These are phyloP conservation scores for Rhizopogon rudus DNA, from an alignment of 768 basidiomycete genomes.

Conservation along the genomic window DNA sequence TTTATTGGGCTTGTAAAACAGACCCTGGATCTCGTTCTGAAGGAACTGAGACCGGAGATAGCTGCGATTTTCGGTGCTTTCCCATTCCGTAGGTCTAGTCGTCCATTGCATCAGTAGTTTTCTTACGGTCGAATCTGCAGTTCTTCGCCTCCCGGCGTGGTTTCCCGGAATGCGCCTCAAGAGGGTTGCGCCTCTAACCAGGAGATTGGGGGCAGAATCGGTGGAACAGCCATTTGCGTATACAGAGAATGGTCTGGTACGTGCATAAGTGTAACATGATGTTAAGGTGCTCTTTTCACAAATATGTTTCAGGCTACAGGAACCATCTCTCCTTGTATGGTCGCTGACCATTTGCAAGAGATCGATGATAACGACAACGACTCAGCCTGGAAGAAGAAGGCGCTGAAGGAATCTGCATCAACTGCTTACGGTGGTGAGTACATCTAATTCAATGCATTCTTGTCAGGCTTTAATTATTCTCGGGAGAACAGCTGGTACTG, in stretches of 20 bases:
- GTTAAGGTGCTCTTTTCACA: neutral
- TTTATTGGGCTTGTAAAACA: no score
- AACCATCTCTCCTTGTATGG: neutral
- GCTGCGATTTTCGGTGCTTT: constrained; percentile 1
- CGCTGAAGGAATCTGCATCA: constrained; percentile 1
- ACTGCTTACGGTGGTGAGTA: constrained; percentile 1
- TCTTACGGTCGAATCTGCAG: neutral
- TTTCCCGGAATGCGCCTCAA: constrained; percentile 7
- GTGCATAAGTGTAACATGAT: neutral
- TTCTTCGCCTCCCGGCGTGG: constrained; percentile 5
- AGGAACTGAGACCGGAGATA: neutral
- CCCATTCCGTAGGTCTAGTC: constrained; percentile 1
- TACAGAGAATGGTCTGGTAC: constrained; percentile 1
- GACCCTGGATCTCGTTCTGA: neutral
- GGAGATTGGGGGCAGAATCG: neutral
- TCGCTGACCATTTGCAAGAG: neutral
- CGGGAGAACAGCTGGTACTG: neutral
- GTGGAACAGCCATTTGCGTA: constrained; percentile 3
- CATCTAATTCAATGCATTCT: neutral
- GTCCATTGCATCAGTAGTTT: neutral
- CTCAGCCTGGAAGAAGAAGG: neutral
- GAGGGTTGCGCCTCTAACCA: neutral
- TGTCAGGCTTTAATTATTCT: neutral
- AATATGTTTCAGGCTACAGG: neutral
- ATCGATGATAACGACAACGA: neutral